Evolutionary conservation across 208 protist species (phyloP).

Genomic region (Novymonas esmeraldas): DNA sequence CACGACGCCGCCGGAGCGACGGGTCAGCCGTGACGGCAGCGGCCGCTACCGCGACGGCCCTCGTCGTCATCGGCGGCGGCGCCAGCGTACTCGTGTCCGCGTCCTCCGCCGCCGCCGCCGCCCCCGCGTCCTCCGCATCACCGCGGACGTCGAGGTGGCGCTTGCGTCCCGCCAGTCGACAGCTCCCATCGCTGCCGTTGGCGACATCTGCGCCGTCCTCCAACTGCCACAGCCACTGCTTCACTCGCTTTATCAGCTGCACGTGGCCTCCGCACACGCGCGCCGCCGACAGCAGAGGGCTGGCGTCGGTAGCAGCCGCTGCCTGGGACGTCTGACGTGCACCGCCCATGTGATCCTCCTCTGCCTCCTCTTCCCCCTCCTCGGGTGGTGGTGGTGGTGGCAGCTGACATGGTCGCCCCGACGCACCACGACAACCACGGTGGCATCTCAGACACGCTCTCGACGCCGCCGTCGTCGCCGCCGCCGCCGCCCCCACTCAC

Average conservation of each 20-base stretch:
- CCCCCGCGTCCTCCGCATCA: neutral
- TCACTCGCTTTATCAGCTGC: conserved; percentile 34
- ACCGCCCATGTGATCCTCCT: neutral
- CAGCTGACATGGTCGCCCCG: too few species aligned
- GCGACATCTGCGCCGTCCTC: conserved; percentile 10
- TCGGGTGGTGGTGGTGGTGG: too few species aligned
- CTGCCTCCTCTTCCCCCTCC: neutral
- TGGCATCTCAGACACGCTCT: conserved; percentile 9
- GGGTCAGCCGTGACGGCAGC: neutral
- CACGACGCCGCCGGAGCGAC: conserved; percentile 19
- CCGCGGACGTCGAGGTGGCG: neutral
- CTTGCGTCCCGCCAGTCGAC: neutral
- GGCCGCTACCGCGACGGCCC: neutral
- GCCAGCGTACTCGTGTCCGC: too few species aligned
- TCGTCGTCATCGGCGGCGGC: neutral
- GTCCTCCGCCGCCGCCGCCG: neutral
- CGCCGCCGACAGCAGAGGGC: neutral
- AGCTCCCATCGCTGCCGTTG: neutral
- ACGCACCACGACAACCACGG: conserved; percentile 27
- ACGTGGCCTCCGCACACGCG: conserved; percentile 9
- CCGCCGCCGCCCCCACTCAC: neutral
- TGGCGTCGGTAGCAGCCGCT: neutral
- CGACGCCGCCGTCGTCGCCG: neutral
- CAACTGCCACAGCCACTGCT: conserved; percentile 43
- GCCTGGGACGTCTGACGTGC: neutral